phyloP scores from a whole-genome alignment of 306 rosid species.

The Castanopsis chinensis region DNA sequence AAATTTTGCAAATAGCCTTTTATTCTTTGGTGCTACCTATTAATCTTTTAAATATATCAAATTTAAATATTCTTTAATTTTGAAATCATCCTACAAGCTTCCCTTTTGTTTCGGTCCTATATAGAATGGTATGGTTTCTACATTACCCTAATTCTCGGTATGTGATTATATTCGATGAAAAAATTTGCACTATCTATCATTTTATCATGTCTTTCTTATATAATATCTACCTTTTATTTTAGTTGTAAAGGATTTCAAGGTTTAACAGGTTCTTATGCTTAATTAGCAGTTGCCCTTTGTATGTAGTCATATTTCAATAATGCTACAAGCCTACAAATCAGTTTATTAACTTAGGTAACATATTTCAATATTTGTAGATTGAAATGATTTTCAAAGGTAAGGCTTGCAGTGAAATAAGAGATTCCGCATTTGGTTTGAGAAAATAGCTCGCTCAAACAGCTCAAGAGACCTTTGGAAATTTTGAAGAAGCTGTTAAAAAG shows the following conservation, averaged over 20 bases:
- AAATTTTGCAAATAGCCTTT: no score
- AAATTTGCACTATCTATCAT: no score
- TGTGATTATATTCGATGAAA: not conserved
- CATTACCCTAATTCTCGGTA: no score
- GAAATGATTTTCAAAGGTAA: conserved; percentile 78
- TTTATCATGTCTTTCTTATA: not conserved
- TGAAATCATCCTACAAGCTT: no score
- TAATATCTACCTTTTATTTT: not conserved
- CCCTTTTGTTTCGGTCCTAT: no score
- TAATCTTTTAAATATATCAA: no score
- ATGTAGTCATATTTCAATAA: not conserved
- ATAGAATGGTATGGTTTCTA: no score
- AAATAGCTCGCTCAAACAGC: conserved; percentile 88
- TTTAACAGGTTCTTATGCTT: not conserved
- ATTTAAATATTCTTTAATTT: no score
- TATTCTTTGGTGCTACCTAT: no score
- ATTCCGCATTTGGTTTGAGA: conserved; percentile 72
- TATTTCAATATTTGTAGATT: conserved; percentile 52
- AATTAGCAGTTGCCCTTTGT: not conserved
- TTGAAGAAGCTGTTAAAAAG: no score
- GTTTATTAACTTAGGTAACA: conserved; percentile 8
- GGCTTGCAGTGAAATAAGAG: conserved; percentile 77
- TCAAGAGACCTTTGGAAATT: conserved; percentile 77
- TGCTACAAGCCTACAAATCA: conserved; percentile 8
- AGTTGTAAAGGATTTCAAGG: not conserved